Conservation (phyloP, 306 rosid genomes). For the Canavalia ensiformis region DNA sequence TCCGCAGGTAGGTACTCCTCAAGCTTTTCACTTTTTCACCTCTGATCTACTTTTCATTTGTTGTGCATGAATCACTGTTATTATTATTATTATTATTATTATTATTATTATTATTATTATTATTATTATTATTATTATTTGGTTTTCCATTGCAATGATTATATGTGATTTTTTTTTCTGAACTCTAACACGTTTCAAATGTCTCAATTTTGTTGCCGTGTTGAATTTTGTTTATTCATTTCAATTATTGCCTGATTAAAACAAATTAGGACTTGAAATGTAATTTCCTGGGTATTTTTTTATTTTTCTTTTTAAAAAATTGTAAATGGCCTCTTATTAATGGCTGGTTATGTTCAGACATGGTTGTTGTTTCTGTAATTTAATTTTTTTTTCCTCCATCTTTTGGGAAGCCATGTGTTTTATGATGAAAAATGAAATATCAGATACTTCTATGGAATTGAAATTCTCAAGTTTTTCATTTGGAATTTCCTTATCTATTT, state of each 20-base stretch:
- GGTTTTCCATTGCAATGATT: background rate
- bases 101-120: no score
- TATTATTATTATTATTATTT: no score
- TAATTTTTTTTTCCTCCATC: background rate
- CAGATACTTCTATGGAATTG: conserved; percentile 23
- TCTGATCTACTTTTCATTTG: conserved; percentile 2
- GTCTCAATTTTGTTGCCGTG: background rate
- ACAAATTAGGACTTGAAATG: background rate
- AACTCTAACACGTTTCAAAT: background rate
- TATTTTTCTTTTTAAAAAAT: background rate
- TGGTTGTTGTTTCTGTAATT: background rate
- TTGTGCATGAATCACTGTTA: background rate
- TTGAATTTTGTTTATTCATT: conserved; percentile 23
- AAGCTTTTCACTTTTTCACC: background rate
- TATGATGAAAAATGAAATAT: conserved; percentile 6
- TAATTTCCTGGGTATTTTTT: background rate
- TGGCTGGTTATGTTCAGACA: conserved; percentile 21
- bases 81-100: no score
- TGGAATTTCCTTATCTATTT: conserved; percentile 25
- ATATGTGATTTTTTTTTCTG: conserved; percentile 21
- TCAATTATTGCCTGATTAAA: conserved; percentile 13
- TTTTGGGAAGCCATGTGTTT: conserved; percentile 17
- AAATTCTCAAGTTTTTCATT: conserved; percentile 4
- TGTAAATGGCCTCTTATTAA: background rate
- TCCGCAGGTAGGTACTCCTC: conserved; percentile 79